Conservation (phyloP, 148 eudicot species). For the Camellia sinensis region DNA sequence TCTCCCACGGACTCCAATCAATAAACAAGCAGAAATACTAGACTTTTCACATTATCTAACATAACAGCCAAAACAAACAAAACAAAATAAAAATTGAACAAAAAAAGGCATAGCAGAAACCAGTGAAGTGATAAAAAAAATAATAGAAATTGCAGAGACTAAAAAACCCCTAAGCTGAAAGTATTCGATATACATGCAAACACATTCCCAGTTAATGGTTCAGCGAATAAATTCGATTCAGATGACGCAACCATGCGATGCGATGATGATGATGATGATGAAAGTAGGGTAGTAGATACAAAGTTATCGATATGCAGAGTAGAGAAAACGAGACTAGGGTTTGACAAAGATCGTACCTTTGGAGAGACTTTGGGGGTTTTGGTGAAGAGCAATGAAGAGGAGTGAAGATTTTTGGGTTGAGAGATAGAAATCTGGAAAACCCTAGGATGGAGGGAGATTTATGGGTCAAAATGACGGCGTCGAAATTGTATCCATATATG, state of each 20-base stretch:
- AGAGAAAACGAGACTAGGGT: neutral
- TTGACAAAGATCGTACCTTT: conserved; percentile 13
- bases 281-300: neutral
- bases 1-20: neutral
- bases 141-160: neutral
- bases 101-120: neutral
- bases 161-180: neutral
- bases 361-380: neutral
- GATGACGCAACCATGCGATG: neutral
- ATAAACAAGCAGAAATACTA: neutral
- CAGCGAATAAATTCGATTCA: neutral
- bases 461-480: too few relatives aligned
- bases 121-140: neutral
- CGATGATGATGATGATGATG: neutral
- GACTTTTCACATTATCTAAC: neutral
- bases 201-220: neutral
- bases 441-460: neutral
- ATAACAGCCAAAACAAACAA: neutral
- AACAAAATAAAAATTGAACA: neutral
- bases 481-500: too few relatives aligned
- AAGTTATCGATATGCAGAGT: neutral
- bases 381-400: neutral
- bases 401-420: neutral
- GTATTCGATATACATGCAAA: neutral
- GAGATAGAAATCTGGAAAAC: neutral